Evolutionary conservation across 2,329 filamentous ascomycete genomes (phyloP), one percentile per base, ranked within the genome.

Genomic region (Alternaria sp.): DNA sequence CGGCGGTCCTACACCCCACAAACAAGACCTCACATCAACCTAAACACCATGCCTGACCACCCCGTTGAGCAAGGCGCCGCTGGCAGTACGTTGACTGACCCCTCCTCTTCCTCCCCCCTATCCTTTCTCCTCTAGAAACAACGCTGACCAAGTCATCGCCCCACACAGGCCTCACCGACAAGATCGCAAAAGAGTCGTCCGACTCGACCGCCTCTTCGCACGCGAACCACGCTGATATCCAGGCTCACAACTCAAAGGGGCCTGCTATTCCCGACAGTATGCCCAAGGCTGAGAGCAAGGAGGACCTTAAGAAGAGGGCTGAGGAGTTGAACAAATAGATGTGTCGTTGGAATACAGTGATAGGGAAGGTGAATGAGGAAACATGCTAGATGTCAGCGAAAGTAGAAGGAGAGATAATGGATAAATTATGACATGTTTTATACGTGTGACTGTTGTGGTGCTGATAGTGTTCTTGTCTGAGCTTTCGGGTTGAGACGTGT

Each of bases 261-360:
- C 81, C 81, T 3, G 82, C 80, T 36, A 76, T 81, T n/a, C 74
- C 79, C 9, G 74, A 83, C 57, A 78, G 82, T 61, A 68, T 85
- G 36, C 79, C 78, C 22, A 72, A 82, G 71, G 76, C 80, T 6
- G 81, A 76, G 50, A 81, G 77, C 71, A 84, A 83, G 73, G 83
- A 84, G 66, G 82, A 83, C 68, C 72, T 84, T 43, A 82, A 80
- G 80, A 82, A 81, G 76, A 75, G 82, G 64, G 76, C 80, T n/a
- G 81, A 81, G 64, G 82, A 84, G 75, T 61, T 84, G 67, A 84
- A 84, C 74, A 82, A 84, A 69, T 80, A 81, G 22, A 18, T 28
- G 25, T 2, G 25, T 7, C 6, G 25, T 7, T 27, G 25, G 25
- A 0, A n/a, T n/a, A 25, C 22, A 1, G 22, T 22, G 20, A 20